phyloP scores from a whole-genome alignment of 495 filamentous ascomycete species.

The Lineolata rhizophorae region DNA sequence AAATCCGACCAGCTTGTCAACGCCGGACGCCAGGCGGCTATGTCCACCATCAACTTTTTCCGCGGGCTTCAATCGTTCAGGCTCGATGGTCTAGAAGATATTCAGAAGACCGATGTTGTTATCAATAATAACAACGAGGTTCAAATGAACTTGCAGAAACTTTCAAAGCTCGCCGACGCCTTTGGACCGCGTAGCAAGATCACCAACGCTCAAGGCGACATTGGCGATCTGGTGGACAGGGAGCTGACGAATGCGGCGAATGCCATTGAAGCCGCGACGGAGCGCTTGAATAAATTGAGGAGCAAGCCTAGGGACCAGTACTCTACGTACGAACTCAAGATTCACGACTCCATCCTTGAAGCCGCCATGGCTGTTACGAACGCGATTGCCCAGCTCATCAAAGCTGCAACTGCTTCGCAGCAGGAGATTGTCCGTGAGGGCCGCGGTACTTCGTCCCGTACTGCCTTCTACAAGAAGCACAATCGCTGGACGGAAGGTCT shows the following conservation, averaged over 20 bases:
- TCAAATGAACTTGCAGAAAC: conserved; percentile 67
- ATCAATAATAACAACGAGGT: conserved; percentile 94
- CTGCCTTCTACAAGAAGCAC: conserved; percentile 99
- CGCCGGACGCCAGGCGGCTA: conserved; percentile 64
- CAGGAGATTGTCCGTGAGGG: conserved; percentile 96
- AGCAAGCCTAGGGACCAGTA: conserved; percentile 87
- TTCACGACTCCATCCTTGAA: conserved; percentile 85
- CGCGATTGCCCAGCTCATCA: conserved; percentile 87
- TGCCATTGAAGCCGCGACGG: conserved; percentile 80
- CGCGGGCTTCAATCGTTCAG: conserved; percentile 84
- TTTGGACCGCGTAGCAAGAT: conserved; percentile 78
- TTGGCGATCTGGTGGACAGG: conserved; percentile 81
- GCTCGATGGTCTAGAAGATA: conserved; percentile 63
- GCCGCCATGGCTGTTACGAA: conserved; percentile 92
- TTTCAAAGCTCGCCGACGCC: conserved; percentile 78
- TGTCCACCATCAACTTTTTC: conserved; percentile 87
- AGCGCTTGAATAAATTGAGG: conserved; percentile 68
- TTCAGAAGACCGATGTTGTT: conserved; percentile 83
- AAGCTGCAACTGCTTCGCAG: conserved; percentile 82
- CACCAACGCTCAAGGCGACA: conserved; percentile 49
- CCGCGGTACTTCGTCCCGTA: conserved; percentile 62
- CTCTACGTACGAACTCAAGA: conserved; percentile 87
- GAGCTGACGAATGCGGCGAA: conserved; percentile 88
- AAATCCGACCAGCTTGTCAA: conserved; percentile 67
- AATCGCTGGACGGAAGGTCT: conserved; percentile 94